Evolutionary conservation across 495 filamentous ascomycete genomes (phyloP), one percentile per base, ranked within the genome.

Genomic region (Hypoxylon fuscum): DNA sequence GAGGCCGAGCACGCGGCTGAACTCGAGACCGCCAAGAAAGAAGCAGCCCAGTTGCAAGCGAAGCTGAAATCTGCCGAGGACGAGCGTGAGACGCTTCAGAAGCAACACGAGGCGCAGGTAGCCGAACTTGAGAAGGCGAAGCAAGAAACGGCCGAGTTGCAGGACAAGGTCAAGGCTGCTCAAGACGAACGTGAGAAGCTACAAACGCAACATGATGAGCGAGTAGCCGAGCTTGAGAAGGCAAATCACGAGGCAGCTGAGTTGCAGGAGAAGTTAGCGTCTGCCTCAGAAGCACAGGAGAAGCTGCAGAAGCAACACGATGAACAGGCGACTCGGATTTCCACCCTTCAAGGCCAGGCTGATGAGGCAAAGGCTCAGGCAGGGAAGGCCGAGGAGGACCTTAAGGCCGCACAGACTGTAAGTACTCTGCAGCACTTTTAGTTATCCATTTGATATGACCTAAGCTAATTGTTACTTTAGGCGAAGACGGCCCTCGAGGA

Each of bases 361-460:
- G 55, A 67, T 10, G 49, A 60, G 25, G 67, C 41, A 9, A 56
- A 66, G 20, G 46, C 58, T 6, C 57, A 63, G 52, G 59, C 62
- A 53, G 64, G 58, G 1, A 69, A 68, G 27, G 48, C 50, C 8
- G 51, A 58, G 23, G 57, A 59, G 21, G 66, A 62, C 5, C 38
- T 59, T 5, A 22, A 64, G 34, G 52, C 48, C 2, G 53, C 53
- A 4, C 47, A 66, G 34, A 34, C 46, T 31, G 63, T 66, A 58
- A 40, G 63, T 0, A 17, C 32, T 5, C 22, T 9, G n/a, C 1
- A 25, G 5, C 12, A 31, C 18, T 8, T 15, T 23, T 1, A 21
- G 0, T 22, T 2, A 11, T 34, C 11, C 11, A 22, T 14, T 1
- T 3, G 12, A 15, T 14, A 20, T 1, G 38, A 52, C n/a, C 6